Evolutionary conservation across 2,329 filamentous ascomycete genomes (phyloP).

Genomic region (Pestalotiopsis sp.): DNA sequence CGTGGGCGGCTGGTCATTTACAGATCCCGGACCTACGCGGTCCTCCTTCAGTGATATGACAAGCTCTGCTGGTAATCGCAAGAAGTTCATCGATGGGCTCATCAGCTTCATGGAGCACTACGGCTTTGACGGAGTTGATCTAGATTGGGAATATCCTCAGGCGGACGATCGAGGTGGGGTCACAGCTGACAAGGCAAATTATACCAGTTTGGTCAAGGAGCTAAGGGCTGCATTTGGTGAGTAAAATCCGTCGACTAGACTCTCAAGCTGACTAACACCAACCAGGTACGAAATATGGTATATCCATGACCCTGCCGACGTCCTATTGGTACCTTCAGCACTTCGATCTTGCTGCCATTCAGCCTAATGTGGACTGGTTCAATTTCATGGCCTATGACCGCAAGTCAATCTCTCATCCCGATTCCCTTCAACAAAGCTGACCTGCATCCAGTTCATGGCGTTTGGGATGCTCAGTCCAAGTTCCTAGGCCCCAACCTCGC

Average conservation of each 20-base stretch:
- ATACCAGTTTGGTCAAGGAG: conserved; percentile 18
- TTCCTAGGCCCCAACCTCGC: conserved; percentile 21
- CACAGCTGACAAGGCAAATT: conserved; percentile 34
- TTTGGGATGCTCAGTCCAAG: conserved; percentile 24
- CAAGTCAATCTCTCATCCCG: not conserved
- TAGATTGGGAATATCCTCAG: conserved; percentile 43
- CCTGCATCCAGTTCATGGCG: conserved; percentile 17
- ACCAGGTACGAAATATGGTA: conserved; percentile 11
- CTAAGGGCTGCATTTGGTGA: conserved; percentile 1
- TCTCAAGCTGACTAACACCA: not conserved
- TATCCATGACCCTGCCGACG: conserved; percentile 26
- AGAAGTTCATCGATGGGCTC: conserved; percentile 36
- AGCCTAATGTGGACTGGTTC: conserved; percentile 36
- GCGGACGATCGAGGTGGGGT: conserved; percentile 38
- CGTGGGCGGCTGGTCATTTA: conserved; percentile 10
- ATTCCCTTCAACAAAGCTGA: not conserved
- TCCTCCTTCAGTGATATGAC: conserved; percentile 9
- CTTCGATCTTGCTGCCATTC: conserved; percentile 24
- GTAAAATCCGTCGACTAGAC: not conserved
- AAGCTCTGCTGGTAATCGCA: conserved; percentile 3
- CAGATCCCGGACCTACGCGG: not conserved
- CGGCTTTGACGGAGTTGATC: conserved; percentile 41
- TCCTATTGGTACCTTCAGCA: conserved; percentile 29
- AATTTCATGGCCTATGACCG: conserved; percentile 48
- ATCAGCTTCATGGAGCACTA: conserved; percentile 38